A percentile compares a stretch with the other conserved stretches of the same genome.
Evolutionary conservation across 345 rosid genomes (phyloP).

Genomic region (Camelina neglecta): DNA sequence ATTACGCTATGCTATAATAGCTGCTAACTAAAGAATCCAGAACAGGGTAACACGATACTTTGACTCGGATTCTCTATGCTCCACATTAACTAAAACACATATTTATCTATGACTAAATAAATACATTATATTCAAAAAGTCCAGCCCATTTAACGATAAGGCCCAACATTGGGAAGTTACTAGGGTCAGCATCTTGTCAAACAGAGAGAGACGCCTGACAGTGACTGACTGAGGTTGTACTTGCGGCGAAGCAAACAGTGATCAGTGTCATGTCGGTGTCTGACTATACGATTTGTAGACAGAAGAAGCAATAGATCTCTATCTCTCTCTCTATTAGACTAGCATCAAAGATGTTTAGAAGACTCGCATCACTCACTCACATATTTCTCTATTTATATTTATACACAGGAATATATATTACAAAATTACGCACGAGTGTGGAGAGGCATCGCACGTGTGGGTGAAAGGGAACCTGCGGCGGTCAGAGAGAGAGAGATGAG

Average conservation of each 20-base stretch:
- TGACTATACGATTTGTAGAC: conserved; percentile 18
- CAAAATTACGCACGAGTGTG: background rate
- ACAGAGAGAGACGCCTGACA: background rate
- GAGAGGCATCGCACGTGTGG: conserved; percentile 24
- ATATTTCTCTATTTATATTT: background rate
- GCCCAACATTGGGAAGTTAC: background rate
- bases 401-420: too few species aligned
- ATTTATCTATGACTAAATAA: too few species aligned
- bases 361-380: background rate
- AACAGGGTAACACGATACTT: background rate
- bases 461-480: conserved; percentile 16
- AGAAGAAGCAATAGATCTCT: conserved; percentile 18
- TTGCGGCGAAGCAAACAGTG: conserved; percentile 46
- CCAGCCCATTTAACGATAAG: conserved; percentile 10
- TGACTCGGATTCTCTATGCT: too few species aligned
- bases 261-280: conserved; percentile 38
- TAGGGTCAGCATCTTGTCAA: conserved; percentile 30
- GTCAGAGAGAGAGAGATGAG: conserved; percentile 2
- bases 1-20: background rate
- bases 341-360: background rate
- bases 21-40: background rate
- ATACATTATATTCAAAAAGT: background rate
- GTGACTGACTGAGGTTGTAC: conserved; percentile 43
- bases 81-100: too few species aligned
- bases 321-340: background rate